Evolutionary conservation across 192 early-diverging fungal species (phyloP).

Genomic region (Diversispora eburnea): DNA sequence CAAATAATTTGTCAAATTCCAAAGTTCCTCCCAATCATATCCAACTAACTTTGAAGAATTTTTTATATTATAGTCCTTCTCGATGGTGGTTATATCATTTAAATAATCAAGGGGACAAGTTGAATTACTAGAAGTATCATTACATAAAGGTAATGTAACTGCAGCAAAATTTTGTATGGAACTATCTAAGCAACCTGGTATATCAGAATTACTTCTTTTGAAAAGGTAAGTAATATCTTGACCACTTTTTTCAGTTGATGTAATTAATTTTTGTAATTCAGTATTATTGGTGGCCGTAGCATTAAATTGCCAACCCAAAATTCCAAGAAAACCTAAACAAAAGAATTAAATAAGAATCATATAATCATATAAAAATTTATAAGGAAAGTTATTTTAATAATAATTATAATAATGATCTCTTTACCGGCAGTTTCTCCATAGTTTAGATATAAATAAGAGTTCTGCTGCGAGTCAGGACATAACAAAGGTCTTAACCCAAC

Average conservation of each 20-base stretch:
- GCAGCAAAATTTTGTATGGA: constrained; percentile 10
- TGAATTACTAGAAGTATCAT: constrained; percentile 30
- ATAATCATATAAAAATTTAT: neutral
- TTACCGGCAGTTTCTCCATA: constrained; percentile 37
- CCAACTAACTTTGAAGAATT: constrained; percentile 39
- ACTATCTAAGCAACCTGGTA: neutral
- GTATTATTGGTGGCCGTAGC: constrained; percentile 25
- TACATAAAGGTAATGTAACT: constrained; percentile 2
- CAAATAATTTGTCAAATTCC: constrained; percentile 43
- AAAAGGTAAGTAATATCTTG: constrained; percentile 57
- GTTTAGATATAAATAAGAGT: constrained; percentile 33
- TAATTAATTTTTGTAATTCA: neutral
- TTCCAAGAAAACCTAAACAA: constrained; percentile 7
- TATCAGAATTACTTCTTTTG: neutral
- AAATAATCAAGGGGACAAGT: constrained; percentile 39
- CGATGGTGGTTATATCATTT: constrained; percentile 31
- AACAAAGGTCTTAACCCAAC: constrained; percentile 47
- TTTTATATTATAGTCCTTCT: constrained; percentile 9
- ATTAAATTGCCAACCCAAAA: constrained; percentile 29
- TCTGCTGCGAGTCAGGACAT: constrained; percentile 33
- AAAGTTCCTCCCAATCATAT: constrained; percentile 54
- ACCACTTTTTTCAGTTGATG: constrained; percentile 34
- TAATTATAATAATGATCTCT: neutral
- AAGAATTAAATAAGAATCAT: neutral
- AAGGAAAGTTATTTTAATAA: neutral